Evolutionary conservation across 2,329 filamentous ascomycete species (phyloP), one percentile per base, ranked within the genome.

Genomic region (Penicillium sp.): DNA sequence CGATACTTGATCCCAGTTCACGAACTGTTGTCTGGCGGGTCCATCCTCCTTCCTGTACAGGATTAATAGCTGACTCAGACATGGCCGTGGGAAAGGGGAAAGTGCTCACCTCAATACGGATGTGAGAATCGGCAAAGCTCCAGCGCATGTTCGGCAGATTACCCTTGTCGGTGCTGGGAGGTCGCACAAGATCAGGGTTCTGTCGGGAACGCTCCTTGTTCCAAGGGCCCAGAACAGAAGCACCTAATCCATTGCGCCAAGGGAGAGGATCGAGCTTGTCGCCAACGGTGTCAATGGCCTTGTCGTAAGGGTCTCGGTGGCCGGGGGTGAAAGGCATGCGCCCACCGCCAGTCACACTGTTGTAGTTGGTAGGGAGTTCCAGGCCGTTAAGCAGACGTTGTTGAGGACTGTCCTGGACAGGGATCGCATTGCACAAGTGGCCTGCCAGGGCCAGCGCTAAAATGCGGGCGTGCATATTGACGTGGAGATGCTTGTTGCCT

Each of bases 151-250:
- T 90, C 44, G 80, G 73, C 66, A 91, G 77, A 59, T 81, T 83
- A 29, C 88, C 88, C 68, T 86, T 83, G 64, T 91, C 88, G 5
- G 88, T 91, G 65, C 82, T 85, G 0, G 88, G 88, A 15, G 88
- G 87, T 17, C 88, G 82, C 33, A 91, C 78, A 36, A 89, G 74
- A 68, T 91, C 87, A 0, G 88, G 87, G 66, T 84, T 87, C 73
- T 90, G 84, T 39, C 84, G 79, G 46, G 88, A 84, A 18, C 88
- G 84, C 44, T 82, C 82, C 52, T 75, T 77, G 68, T 90, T 91
- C 69, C 85, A 84, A 0, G 88, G 88, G 0, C 88, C 88, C 18
- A 90, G 73, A 12, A 90, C 82, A 8, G 81, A 84, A 13, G 85
- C 79, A 18, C 88, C 88, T 20, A 83, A 65, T 20, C 85, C 85